Evolutionary conservation across 2,329 filamentous ascomycete genomes (phyloP).

Genomic region (Paraphoma sp.): DNA sequence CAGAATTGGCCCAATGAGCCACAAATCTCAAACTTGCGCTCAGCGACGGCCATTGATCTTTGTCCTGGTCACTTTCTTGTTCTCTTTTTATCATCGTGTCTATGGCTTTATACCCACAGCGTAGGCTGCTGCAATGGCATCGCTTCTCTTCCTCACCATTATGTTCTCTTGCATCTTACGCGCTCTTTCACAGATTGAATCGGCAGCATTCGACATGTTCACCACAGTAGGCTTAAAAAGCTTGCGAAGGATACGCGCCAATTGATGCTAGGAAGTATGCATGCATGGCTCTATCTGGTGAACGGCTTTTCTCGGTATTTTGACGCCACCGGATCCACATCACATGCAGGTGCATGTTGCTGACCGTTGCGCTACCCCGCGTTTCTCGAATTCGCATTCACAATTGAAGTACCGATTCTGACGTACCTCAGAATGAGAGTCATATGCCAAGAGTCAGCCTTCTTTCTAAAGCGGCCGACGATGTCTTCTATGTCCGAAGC

Average conservation of each 20-base stretch:
- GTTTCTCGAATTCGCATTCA: not conserved
- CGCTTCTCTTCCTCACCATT: not conserved
- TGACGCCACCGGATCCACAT: not conserved
- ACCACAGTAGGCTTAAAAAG: no score
- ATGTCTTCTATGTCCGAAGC: not conserved
- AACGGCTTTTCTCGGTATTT: not conserved
- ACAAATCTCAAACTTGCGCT: not conserved
- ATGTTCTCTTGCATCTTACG: not conserved
- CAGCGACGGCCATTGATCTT: not conserved
- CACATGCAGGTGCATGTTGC: not conserved
- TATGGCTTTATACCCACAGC: constrained; percentile 15
- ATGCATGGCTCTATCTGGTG: not conserved
- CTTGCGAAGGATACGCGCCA: no score
- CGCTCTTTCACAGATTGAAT: no score
- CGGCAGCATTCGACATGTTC: no score
- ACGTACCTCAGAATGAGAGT: not conserved
- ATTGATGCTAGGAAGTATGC: not conserved
- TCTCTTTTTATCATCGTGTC: not conserved
- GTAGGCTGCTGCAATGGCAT: constrained; percentile 7
- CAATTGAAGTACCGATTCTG: no score
- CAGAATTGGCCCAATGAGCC: not conserved
- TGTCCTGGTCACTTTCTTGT: not conserved
- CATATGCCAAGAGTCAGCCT: not conserved
- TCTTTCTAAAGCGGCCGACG: not conserved
- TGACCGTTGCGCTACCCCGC: not conserved